Evolutionary conservation across 257 asterid species (phyloP), one percentile per base, ranked within the genome.

Genomic region (Striga asiatica): DNA sequence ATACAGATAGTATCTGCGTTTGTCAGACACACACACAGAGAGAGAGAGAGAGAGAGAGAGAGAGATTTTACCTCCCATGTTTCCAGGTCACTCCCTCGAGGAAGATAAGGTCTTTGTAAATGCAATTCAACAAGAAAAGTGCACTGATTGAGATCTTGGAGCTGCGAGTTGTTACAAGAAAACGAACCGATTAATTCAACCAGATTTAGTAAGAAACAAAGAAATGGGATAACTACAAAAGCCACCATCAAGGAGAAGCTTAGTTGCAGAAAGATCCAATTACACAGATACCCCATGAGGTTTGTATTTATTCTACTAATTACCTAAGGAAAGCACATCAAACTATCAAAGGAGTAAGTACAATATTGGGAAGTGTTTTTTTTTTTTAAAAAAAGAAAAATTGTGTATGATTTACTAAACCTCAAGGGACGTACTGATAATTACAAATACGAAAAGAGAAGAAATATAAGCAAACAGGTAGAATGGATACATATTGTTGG

Each of bases 41-140:
- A 18, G 50, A 5, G 32, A 27, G 32, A 27, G 32, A 27, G 32
- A 27, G 32, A 27, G 32, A 42, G 49, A 43, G 49, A 42, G 8
- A 42, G 10, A 43, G 5, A 4, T 39, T 1, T 17, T 43, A 92
- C 95, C 99, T 88, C 99, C 99, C 97, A 88, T 10, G 83, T 82
- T 34, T 80, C 54, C 75, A 84, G 54, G 88, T 92, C 94, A 47
- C 82, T 79, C 62, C 99, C 99, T 42, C 97, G 85, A 56, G 84
- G 67, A 34, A 76, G 74, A 64, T 78, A 73, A 52, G 97, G 97
- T 45, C 99, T 75, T 46, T 81, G 84, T 49, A 88, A 86, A 58
- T 88, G 95, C 69, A 92, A 65, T 61, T 92, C 99, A 25, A 88
- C 74, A 11, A 92, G 91, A 71, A 92, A 82, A 18, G 85, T 78